Base-by-base conservation (phyloP, 2,329 filamentous ascomycete genomes). In the Emmonsia crescens region DNA sequence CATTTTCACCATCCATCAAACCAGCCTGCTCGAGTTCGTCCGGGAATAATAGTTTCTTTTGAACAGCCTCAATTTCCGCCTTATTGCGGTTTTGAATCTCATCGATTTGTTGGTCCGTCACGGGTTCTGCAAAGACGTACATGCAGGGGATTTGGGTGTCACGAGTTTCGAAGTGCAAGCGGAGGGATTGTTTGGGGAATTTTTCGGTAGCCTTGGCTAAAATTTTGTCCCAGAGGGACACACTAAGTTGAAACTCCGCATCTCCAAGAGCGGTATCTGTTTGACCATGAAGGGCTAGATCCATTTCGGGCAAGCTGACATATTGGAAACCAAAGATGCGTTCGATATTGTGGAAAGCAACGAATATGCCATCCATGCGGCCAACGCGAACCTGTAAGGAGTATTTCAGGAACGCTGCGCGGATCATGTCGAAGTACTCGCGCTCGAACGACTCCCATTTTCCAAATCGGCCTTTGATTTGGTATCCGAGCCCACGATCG, bases 291-390 rank as follows among this genome's bases (percentile, higher is more conserved):
- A 99, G 75, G 0, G 90, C 83, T n/a, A 81, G 72, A 72, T 99
- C 94, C 88, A 99, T 91, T 71, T 99, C 94, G 3, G 83, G 73
- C 16, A 97, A 76, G 63, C 86, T 86, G 63, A 99, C 83, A 72
- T 99, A 99, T 74, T 99, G 94, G 74, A 99, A 99, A 5, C 94
- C 94, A 72, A 99, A 99, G 57, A 99, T 96, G 61, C 92, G 88
- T 74, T 92, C 83, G 1, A 91, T 89, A 72, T 99, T 99, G 78
- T 99, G 94, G 72, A 86, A 99, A 2, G 94, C 94, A 27, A 97
- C 89, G 71, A 97, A 99, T 57, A 97, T 96, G 60, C 94, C 94
- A 71, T 99, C 93, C 95, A 99, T 99, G 57, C 92, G 86, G 21
- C 95, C 94, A 85, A 99, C 95, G 52, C 94, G 89, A 33, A 93